Evolutionary conservation across 805 yeast species (phyloP).

Genomic region (Jamesozyma piceae): DNA sequence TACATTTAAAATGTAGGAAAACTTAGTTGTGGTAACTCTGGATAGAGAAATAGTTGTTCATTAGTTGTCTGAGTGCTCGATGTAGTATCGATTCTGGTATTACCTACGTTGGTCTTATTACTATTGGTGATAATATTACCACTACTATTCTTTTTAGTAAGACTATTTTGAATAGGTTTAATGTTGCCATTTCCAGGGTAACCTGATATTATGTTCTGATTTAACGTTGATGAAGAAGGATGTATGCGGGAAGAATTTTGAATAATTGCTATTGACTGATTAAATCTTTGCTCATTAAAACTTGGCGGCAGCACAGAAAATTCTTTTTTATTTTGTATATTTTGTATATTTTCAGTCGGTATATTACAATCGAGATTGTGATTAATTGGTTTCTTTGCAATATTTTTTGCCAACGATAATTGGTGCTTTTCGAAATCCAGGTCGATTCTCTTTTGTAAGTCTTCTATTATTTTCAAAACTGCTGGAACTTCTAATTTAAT

Average conservation of each 20-base stretch:
- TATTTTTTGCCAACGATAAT: slow-evolving; percentile 21
- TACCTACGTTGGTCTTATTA: not conserved
- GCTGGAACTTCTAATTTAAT: slow-evolving; percentile 28
- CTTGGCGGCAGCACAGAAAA: slow-evolving; percentile 12
- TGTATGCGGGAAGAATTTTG: slow-evolving; percentile 1
- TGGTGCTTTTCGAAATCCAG: slow-evolving; percentile 15
- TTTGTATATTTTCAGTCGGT: not conserved
- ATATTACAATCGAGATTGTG: slow-evolving; percentile 1
- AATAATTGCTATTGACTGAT: slow-evolving; percentile 17
- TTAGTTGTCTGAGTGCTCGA: not conserved
- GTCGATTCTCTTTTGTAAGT: slow-evolving; percentile 19
- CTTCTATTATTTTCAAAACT: slow-evolving; percentile 23
- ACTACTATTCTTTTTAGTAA: not conserved
- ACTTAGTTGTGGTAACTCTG: slow-evolving; percentile 23
- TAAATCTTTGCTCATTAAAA: slow-evolving; percentile 23
- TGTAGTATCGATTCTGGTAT: not conserved
- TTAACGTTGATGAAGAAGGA: not conserved
- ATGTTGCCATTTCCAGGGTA: not conserved
- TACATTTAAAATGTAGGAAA: slow-evolving; percentile 12
- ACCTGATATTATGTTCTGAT: not conserved
- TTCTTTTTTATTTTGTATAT: not conserved
- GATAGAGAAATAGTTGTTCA: slow-evolving; percentile 10
- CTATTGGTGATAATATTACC: not conserved
- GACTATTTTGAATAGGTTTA: not conserved
- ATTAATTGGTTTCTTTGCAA: slow-evolving; percentile 13